These are phyloP conservation scores for Globisporangium irregulare DNA, from an alignment of 352 stramenopile genomes.

Conservation along the genomic window DNA sequence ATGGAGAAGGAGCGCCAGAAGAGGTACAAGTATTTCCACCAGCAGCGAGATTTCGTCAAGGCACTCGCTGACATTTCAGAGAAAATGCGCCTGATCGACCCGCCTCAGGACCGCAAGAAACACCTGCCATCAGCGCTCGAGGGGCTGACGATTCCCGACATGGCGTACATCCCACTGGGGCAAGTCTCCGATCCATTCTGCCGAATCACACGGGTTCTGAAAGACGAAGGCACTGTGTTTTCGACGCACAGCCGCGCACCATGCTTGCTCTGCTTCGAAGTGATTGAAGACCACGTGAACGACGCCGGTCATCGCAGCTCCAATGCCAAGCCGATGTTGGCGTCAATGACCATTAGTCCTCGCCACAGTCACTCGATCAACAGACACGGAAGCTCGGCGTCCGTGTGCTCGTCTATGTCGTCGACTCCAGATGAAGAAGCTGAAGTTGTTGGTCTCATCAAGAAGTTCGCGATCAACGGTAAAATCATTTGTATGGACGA, in stretches of 20 bases:
- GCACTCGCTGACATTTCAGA: conserved; percentile 70
- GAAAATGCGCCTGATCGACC: conserved; percentile 61
- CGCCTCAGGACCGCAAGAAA: conserved; percentile 61
- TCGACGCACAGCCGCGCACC: conserved; percentile 75
- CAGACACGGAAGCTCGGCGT: conserved; percentile 18
- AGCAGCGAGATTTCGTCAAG: conserved; percentile 76
- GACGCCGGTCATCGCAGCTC: conserved; percentile 38
- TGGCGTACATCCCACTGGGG: conserved; percentile 75
- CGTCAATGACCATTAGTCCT: conserved; percentile 7
- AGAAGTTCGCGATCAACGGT: conserved; percentile 62
- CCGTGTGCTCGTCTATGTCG: conserved; percentile 19
- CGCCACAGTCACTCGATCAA: not conserved
- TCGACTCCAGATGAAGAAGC: conserved; percentile 41
- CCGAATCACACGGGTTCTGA: conserved; percentile 60
- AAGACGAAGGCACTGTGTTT: conserved; percentile 76
- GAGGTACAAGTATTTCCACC: conserved; percentile 78
- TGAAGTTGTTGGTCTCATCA: conserved; percentile 44
- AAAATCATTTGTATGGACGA: conserved; percentile 53
- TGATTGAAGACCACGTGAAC: conserved; percentile 75
- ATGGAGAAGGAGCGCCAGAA: conserved; percentile 79
- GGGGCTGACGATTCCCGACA: conserved; percentile 47
- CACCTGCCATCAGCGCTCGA: conserved; percentile 48
- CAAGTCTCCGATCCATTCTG: conserved; percentile 69
- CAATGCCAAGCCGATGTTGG: conserved; percentile 5
- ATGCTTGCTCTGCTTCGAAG: conserved; percentile 75